Evolutionary conservation across 495 filamentous ascomycete species (phyloP), one percentile per base, ranked within the genome.

Genomic region (Penicillium samsonianum): DNA sequence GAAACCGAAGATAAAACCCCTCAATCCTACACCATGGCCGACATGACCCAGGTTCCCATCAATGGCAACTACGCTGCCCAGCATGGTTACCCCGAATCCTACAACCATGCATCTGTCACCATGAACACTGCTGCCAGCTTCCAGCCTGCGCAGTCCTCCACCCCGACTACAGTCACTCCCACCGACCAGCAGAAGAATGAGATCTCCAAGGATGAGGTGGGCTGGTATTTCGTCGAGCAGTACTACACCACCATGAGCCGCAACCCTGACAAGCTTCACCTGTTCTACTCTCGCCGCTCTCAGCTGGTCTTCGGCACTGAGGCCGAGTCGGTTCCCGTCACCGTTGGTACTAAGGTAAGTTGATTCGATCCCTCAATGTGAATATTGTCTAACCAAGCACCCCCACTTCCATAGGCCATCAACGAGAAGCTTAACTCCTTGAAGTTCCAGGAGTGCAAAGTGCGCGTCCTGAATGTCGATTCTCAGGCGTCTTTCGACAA

Each of bases 191-290:
- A 75, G 60, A 78, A 77, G 63, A 76, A 69, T 59, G 72, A 72
- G 51, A 79, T 75, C 60, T 71, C 78, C 43, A 95, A 94, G 72
- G 90, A 92, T 73, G 91, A 98, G 75, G 90, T 98, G 50, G 94
- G 91, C 65, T 98, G 94, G 94, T 97, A 92, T 73, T 98, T 98
- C 62, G 94, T 98, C 33, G 95, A 98, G 82, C 92, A 96, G 70
- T 98, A 96, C 80, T 98, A 98, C 73, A 98, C 91, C 59, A 98
- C 90, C 60, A 81, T 98, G 65, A 96, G 91, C 85, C 90, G 91
- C 70, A 88, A 80, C 58, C 94, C 95, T 16, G 92, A 96, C 64
- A 96, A 93, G 75, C 85, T 98, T 58, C 91, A 91, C 67, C 78
- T 93, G 23, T 95, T 91, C 80, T 93, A 95, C 74, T 83, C 86